Conservation (phyloP, 768 basidiomycete species). For the Amanita subjunquillea region DNA sequence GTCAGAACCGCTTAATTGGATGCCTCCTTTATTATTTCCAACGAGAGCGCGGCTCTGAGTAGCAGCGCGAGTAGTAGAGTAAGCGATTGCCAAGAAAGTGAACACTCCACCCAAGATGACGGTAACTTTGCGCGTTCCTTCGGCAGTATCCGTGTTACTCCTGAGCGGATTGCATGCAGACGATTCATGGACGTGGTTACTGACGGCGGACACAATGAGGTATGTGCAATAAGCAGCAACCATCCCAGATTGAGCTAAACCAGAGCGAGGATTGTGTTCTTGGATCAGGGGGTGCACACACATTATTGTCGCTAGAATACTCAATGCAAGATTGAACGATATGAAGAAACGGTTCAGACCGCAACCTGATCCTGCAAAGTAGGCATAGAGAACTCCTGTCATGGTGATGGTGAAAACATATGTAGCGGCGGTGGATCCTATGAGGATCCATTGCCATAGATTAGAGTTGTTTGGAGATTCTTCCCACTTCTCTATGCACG, state of each 20-base stretch:
- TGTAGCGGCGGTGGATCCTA: slow-evolving; percentile 85
- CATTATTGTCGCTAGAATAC: slow-evolving; percentile 68
- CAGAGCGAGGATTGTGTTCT: slow-evolving; percentile 87
- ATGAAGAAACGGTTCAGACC: slow-evolving; percentile 96
- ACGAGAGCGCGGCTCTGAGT: slow-evolving; percentile 89
- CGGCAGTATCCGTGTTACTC: slow-evolving; percentile 37
- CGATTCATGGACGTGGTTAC: slow-evolving; percentile 74
- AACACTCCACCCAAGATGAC: slow-evolving; percentile 88
- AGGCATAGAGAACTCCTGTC: slow-evolving; percentile 83
- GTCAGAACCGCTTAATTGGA: slow-evolving; percentile 50
- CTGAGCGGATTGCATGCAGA: slow-evolving; percentile 83
- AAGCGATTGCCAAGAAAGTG: slow-evolving; percentile 97
- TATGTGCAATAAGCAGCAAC: slow-evolving; percentile 98
- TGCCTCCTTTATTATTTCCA: slow-evolving; percentile 57
- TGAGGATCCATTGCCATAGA: slow-evolving; percentile 93
- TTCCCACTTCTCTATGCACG: slow-evolving; percentile 94
- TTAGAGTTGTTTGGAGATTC: slow-evolving; percentile 59
- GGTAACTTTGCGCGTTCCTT: slow-evolving; percentile 72
- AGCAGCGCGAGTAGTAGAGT: slow-evolving; percentile 92
- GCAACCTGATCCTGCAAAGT: slow-evolving; percentile 83
- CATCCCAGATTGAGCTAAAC: slow-evolving; percentile 92
- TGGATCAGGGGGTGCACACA: slow-evolving; percentile 83
- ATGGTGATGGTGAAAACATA: slow-evolving; percentile 78
- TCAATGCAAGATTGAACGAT: slow-evolving; percentile 81
- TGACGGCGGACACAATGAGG: slow-evolving; percentile 86